Conservation (phyloP, 75 land plant species). For the Picea glauca region DNA sequence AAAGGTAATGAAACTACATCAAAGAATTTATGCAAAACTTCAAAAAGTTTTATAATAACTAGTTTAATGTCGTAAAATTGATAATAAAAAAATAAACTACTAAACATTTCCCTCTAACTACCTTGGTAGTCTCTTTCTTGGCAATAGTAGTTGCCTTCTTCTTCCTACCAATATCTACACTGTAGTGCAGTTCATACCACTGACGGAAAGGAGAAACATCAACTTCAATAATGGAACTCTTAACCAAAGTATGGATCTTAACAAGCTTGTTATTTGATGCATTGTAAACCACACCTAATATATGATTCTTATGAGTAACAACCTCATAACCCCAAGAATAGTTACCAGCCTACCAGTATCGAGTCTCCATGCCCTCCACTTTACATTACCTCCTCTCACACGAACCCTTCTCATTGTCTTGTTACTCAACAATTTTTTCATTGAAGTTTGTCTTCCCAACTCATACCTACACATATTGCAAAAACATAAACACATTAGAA, state of each 20-base stretch:
- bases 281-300: slow-evolving; percentile 77
- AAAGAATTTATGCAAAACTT: too few relatives aligned
- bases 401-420: slow-evolving; percentile 68
- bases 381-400: slow-evolving; percentile 71
- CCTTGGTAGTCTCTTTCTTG: background rate
- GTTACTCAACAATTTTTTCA: slow-evolving; percentile 68
- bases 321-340: slow-evolving; percentile 83
- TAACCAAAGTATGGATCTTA: slow-evolving; percentile 62
- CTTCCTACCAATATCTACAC: slow-evolving; percentile 34
- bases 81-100: too few relatives aligned
- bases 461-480: slow-evolving; percentile 46
- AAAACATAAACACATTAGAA: background rate
- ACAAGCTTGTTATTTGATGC: slow-evolving; percentile 86
- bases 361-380: slow-evolving; percentile 68
- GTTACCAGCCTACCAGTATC: slow-evolving; percentile 49
- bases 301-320: slow-evolving; percentile 64
- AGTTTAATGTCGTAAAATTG: too few relatives aligned
- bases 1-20: too few relatives aligned
- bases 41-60: too few relatives aligned
- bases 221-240: slow-evolving; percentile 44
- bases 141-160: slow-evolving; percentile 23
- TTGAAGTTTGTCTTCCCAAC: slow-evolving; percentile 70
- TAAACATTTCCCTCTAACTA: too few relatives aligned
- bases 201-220: slow-evolving; percentile 45
- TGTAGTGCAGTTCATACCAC: slow-evolving; percentile 33